Evolutionary conservation across 306 rosid genomes (phyloP), one percentile per base, ranked within the genome.

Genomic region (Dryas drummondii): DNA sequence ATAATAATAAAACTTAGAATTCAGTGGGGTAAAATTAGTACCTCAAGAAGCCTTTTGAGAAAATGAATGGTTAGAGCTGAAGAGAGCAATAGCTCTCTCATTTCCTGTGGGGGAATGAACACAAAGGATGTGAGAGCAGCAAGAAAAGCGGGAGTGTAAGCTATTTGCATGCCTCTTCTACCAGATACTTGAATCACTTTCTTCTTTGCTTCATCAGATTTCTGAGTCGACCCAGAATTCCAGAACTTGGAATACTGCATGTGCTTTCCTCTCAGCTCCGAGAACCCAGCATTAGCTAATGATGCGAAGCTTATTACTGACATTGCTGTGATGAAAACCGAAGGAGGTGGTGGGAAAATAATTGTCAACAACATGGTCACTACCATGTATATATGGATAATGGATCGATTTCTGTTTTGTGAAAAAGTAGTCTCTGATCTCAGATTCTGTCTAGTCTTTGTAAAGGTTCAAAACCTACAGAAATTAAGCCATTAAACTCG

Each of bases 1-100:
- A 1, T 27, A 27, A 2, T 27, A 27, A 27, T 27, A 27, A 32
- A 32, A 32, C 37, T 32, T 32, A 32, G 37, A 32, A 32, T 32
- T 32, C 3, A 32, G 37, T 22, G 22, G 22, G 22, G 22, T 32
- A 32, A 32, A 32, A 32, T 32, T 2, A 5, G 41, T 79, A 88
- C 96, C 96, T 94, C 98, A 48, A 88, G 44, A 3, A 83, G n/a
- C 56, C 98, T 84, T 81, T 91, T 91, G 73, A 90, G 82, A 90
- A 91, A 94, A 75, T 94, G 98, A 5, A 91, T 6, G 10, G 91
- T 80, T 0, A 91, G 60, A 65, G 91, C 91, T 44, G 82, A 82
- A 4, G 79, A 85, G 75, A 91, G 84, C 62, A 88, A 6, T 0
- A 81, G 60, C 53, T 74, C 59, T 74, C 98, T 81, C 60, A 82